Evolutionary conservation across 441 rosid genomes (phyloP), one percentile per base, ranked within the genome.

Genomic region (Euphorbia schlechtendalii): DNA sequence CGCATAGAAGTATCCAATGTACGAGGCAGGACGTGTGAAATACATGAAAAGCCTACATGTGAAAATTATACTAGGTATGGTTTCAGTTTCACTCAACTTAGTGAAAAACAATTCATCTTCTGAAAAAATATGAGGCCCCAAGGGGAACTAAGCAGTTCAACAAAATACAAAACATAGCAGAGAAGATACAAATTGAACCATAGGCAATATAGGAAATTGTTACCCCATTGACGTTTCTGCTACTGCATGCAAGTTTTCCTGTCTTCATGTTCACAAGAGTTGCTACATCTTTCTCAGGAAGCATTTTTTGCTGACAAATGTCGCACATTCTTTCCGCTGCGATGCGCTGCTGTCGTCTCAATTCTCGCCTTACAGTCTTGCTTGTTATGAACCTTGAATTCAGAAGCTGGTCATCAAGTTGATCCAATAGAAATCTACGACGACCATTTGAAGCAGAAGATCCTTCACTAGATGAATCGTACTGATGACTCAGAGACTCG

Each of bases 301-400:
- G 92, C 79, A 94, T 85, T 82, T 89, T 91, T 27, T 87, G 98
- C 75, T 84, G 92, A 77, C 96, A 94, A 68, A 94, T 85, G 72
- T 86, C 96, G 24, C 99, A 94, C 84, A 84, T 79, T 77, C 86
- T 84, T 73, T 87, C 98, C 34, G 96, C 86, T 34, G 91, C 93
- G 68, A 84, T 72, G 54, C 84, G 84, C 61, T 87, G 94, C 61
- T 87, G 96, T 74, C 78, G 80, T 74, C 99, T 86, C 73, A 91
- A 70, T 74, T 88, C 94, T 64, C 92, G 75, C 75, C 97, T 84
- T 40, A 78, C 14, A 17, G 78, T 61, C 80, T 79, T 90, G 80
- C 73, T 86, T 64, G 86, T 81, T 71, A 82, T 81, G 59, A 77
- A 67, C 52, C 85, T 76, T 45, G 87, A 64, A 74, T 73, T 70